Evolutionary conservation across 2,329 filamentous ascomycete genomes (phyloP), one percentile per base, ranked within the genome.

Genomic region (Colletotrichum sansevieriae): DNA sequence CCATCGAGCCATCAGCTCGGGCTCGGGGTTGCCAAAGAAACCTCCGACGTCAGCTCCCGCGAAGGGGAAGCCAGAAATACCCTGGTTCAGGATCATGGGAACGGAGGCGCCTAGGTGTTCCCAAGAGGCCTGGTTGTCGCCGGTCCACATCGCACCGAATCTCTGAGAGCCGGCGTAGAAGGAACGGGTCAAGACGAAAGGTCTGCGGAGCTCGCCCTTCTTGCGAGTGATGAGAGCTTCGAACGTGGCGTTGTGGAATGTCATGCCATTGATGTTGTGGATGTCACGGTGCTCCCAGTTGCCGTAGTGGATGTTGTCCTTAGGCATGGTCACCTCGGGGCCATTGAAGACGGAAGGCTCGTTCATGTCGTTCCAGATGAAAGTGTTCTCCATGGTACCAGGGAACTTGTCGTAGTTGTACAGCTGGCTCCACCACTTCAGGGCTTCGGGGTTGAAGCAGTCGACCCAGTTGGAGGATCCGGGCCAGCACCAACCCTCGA

Each of bases 311-410:
- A 99, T 81, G 78, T 99, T 99, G 83, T 99, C 96, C 81, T 98
- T 98, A 70, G 96, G 96, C 95, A 98, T 98, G 5, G 95, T 98
- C 3, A 94, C 97, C 80, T 99, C 96, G 0, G 96, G 96, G 0
- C 96, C 96, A 78, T 98, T 98, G 84, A 99, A 99, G 2, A 99
- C 96, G 0, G 96, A 98, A 0, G 96, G 96, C 82, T 99, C 96
- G 77, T 98, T 98, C 96, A 99, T 99, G 79, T 99, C 96, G 79
- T 99, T 99, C 96, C 96, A 99, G 75, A 99, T 89, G 80, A 94
- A 98, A 0, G 93, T 91, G 79, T 98, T 99, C 72, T 91, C 85
- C 74, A 91, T 87, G 1, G 94, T 94, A 55, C 94, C 95, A 79
- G 93, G 93, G 86, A 98, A 99, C 46, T 83, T 87, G 77, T 93